Conservation (phyloP, 306 rosid genomes). For the Prunus mira region DNA sequence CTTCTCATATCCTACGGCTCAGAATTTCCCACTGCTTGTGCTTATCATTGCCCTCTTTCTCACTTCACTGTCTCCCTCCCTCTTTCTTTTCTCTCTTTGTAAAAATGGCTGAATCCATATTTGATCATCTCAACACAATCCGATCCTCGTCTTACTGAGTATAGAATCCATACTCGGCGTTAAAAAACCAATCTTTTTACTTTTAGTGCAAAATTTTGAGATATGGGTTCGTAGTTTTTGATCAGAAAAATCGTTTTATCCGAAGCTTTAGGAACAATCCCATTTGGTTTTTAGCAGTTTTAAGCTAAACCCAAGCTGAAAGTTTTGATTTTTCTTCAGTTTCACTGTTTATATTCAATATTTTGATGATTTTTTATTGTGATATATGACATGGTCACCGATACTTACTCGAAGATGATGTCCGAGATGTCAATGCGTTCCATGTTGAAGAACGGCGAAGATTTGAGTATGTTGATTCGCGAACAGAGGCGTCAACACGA, state of each 20-base stretch:
- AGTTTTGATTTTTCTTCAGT: constrained; percentile 37
- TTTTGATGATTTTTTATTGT: not conserved
- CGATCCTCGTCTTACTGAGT: constrained; percentile 30
- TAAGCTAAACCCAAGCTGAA: constrained; percentile 35
- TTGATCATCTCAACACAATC: constrained; percentile 23
- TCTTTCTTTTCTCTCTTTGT: constrained; percentile 2
- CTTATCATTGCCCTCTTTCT: constrained; percentile 55
- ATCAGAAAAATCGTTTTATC: not conserved
- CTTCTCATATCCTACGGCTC: constrained; percentile 32
- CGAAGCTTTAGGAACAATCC: constrained; percentile 9
- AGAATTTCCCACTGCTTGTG: constrained; percentile 33
- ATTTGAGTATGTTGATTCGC: constrained; percentile 54
- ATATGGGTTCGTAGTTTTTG: constrained; percentile 8
- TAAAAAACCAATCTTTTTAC: not conserved
- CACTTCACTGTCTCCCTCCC: constrained; percentile 38
- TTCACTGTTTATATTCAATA: constrained; percentile 5
- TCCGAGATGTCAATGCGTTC: constrained; percentile 78
- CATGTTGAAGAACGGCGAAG: constrained; percentile 52
- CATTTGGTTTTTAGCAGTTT: constrained; percentile 14
- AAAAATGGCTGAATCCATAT: constrained; percentile 45
- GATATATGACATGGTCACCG: constrained; percentile 54
- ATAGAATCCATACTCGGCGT: constrained; percentile 14
- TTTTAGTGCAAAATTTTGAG: constrained; percentile 8
- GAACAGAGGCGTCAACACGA: constrained; percentile 56
- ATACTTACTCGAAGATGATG: constrained; percentile 59